Evolutionary conservation across 176 grass and related monocot genomes (phyloP), one percentile per base, ranked within the genome.

Genomic region (Paspalum notatum): DNA sequence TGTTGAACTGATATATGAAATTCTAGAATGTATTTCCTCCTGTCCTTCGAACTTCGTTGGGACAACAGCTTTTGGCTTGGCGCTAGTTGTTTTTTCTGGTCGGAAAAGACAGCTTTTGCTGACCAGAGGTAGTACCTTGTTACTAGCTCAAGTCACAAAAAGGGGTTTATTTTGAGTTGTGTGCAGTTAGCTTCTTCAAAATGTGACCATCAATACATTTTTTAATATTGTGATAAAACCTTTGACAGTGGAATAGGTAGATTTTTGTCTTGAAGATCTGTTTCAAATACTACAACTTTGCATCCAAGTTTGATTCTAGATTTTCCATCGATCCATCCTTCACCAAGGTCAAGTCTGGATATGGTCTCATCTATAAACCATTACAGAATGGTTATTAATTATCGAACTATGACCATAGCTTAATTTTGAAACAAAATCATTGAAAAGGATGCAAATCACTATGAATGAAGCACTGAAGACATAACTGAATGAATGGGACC

Each of bases 401-500:
- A 43, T 51, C 8, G 8, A 51, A 71, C 68, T 51, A 32, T 11
- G 14, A 51, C 25, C 13, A 18, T 71, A 32, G 46, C 7, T 51
- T 15, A 15, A 51, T 24, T 51, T 51, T 71, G 21, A 51, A 51
- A 26, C 15, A 13, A 44, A 21, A 49, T 37, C 15, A 32, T 51
- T 71, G 47, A 51, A 32, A 25, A 18, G 9, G 17, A n/a, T 38
- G 18, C 5, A 1, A 40, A 54, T 73, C 49, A 38, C 26, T 20
- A 64, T 3, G 27, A 22, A 42, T 21, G 32, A 8, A 59, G 39
- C 40, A 26, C 2, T 2, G 25, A 59, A 72, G 44, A 26, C 39
- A 59, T 60, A 83, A 57, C 10, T 16, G 39, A 75, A 25, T 47
- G 39, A 83, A 66, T 37, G 22, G 11, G 39, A 42, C 20, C 55